Percentiles rank a stretch among this genome's conserved stretches.
These are phyloP conservation scores for Helenozyma baotianmanensis DNA, from an alignment of 805 yeast species.

Conservation along the genomic window DNA sequence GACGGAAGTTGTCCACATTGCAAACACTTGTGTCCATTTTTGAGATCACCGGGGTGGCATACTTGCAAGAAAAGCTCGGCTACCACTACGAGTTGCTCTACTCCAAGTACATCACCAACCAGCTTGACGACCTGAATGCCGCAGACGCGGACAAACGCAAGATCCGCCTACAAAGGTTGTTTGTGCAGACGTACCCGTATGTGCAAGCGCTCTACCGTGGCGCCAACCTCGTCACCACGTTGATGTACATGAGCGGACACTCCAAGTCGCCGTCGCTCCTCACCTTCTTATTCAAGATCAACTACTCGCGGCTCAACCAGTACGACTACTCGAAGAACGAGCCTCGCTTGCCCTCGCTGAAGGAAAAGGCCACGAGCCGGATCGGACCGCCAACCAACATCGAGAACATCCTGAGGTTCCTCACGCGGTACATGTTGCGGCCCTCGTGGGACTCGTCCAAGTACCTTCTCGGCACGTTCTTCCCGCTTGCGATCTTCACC, in stretches of 20 bases:
- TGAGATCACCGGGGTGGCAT: constrained; percentile 62
- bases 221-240: constrained; percentile 51
- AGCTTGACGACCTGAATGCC: constrained; percentile 23
- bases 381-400: constrained; percentile 38
- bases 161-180: constrained; percentile 32
- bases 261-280: constrained; percentile 59
- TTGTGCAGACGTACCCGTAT: constrained; percentile 61
- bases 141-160: constrained; percentile 21
- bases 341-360: constrained; percentile 8
- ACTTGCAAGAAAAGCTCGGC: constrained; percentile 64
- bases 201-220: constrained; percentile 44
- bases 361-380: constrained; percentile 18
- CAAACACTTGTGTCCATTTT: constrained; percentile 57
- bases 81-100: constrained; percentile 56
- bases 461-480: constrained; percentile 43
- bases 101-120: constrained; percentile 54
- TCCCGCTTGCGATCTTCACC: constrained; percentile 78
- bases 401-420: constrained; percentile 28
- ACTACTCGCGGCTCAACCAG: constrained; percentile 58
- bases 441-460: constrained; percentile 31
- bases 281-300: constrained; percentile 57
- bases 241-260: constrained; percentile 63
- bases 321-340: constrained; percentile 45
- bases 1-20: constrained; percentile 45
- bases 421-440: constrained; percentile 17